A percentile compares a stretch with the other conserved stretches of the same genome.
Evolutionary conservation across 164 flowering plant species (phyloP).

Genomic region (Stephania japonica): DNA sequence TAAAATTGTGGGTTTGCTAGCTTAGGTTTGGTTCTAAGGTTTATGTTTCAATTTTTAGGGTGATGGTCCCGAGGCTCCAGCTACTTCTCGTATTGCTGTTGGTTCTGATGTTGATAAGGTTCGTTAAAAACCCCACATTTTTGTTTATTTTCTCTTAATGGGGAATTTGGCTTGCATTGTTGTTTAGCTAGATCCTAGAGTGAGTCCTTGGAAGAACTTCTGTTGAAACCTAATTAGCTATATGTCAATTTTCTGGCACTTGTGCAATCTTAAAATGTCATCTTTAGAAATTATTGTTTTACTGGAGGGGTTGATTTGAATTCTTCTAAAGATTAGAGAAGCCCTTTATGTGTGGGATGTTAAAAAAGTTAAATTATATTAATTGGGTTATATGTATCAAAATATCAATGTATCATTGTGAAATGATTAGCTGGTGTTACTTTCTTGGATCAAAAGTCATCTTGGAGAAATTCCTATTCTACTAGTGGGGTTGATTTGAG

Average conservation of each 20-base stretch:
- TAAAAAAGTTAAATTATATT: background rate
- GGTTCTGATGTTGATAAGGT: slow-evolving; percentile 61
- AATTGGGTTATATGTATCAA: background rate
- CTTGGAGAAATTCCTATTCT: too few relatives aligned
- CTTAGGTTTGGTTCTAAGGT: background rate
- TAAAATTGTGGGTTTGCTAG: background rate
- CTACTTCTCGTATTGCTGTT: slow-evolving; percentile 31
- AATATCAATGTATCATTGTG: background rate
- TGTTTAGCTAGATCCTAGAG: too few relatives aligned
- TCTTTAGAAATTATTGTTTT: too few relatives aligned
- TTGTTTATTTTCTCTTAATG: too few relatives aligned
- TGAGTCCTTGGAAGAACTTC: background rate
- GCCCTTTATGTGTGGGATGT: background rate
- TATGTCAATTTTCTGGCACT: background rate
- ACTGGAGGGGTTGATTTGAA: too few relatives aligned
- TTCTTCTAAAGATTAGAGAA: too few relatives aligned
- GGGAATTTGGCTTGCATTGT: too few relatives aligned
- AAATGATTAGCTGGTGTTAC: background rate
- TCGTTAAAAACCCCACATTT: background rate
- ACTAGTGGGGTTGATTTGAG: background rate
- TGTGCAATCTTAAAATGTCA: background rate
- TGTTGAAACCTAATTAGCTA: background rate
- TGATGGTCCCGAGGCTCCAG: slow-evolving; percentile 36
- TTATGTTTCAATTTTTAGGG: slow-evolving; percentile 21
- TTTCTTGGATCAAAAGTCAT: background rate